These are phyloP conservation scores for Candida ascalaphidarum DNA, from an alignment of 805 yeast genomes.

Conservation along the genomic window DNA sequence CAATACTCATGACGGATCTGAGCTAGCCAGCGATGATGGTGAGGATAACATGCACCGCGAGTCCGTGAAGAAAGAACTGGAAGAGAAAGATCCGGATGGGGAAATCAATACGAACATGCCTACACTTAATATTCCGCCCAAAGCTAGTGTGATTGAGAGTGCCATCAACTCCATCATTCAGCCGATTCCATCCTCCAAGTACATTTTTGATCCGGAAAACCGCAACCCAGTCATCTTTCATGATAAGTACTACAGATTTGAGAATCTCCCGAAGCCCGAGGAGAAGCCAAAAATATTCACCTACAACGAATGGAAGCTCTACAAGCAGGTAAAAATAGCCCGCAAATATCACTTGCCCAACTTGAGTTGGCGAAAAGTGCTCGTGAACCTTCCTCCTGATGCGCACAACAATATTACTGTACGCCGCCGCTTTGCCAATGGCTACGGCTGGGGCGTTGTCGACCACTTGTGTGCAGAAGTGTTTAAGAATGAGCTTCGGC, in stretches of 20 bases:
- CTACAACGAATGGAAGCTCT: constrained; percentile 24
- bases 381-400: constrained; percentile 36
- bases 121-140: constrained; percentile 32
- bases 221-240: constrained; percentile 33
- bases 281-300: constrained; percentile 10
- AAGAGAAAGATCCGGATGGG: too few relatives aligned
- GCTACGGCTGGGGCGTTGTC: constrained; percentile 40
- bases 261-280: constrained; percentile 15
- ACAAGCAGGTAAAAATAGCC: constrained; percentile 34
- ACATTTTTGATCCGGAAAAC: constrained; percentile 21
- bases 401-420: constrained; percentile 39
- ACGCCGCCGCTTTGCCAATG: constrained; percentile 34
- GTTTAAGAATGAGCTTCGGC: constrained; percentile 5
- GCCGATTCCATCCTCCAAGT: constrained; percentile 29
- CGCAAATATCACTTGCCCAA: constrained; percentile 28
- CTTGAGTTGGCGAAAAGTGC: constrained; percentile 35
- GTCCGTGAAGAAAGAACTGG: too few relatives aligned
- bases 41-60: too few relatives aligned
- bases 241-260: constrained; percentile 30
- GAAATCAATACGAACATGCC: too few relatives aligned
- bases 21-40: too few relatives aligned
- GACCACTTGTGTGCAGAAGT: constrained; percentile 28
- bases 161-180: constrained; percentile 31
- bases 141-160: constrained; percentile 34
- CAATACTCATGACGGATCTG: too few relatives aligned